Conservation (phyloP, 2,329 filamentous ascomycete species). For the Pseudocercospora ulei region DNA sequence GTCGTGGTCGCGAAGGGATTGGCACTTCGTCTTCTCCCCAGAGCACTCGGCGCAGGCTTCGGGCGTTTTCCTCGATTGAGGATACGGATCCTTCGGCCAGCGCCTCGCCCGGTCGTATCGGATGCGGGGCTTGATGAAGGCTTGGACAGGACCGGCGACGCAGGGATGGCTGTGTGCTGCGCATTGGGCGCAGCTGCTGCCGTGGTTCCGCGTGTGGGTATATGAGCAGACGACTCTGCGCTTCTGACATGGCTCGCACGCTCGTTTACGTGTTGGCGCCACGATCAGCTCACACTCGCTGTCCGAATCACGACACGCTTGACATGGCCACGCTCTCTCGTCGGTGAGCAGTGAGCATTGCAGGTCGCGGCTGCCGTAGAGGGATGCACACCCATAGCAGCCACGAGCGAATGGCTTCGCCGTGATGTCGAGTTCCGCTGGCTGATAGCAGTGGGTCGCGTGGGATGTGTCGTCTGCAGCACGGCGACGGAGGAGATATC, state of each 20-base stretch:
- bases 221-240: conserved; percentile 33
- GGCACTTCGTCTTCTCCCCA: conserved; percentile 1
- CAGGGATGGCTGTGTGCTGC: conserved; percentile 28
- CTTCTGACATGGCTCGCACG: conserved; percentile 33
- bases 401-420: conserved; percentile 20
- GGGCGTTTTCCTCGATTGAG: conserved; percentile 3
- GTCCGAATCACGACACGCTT: conserved; percentile 29
- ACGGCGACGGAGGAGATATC: conserved; percentile 2
- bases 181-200: conserved; percentile 33
- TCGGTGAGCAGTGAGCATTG: conserved; percentile 34
- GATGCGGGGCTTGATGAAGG: conserved; percentile 21
- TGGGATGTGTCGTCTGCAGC: not conserved
- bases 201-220: conserved; percentile 24
- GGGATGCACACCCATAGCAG: conserved; percentile 13
- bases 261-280: conserved; percentile 30
- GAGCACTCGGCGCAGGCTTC: conserved; percentile 10
- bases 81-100: conserved; percentile 13
- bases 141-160: conserved; percentile 34
- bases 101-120: conserved; percentile 23
- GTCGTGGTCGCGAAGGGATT: conserved; percentile 6
- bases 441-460: not conserved
- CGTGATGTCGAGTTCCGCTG: conserved; percentile 11
- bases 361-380: conserved; percentile 8
- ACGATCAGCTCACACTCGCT: conserved; percentile 35
- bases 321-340: conserved; percentile 35